Conservation (phyloP, 805 yeast genomes). For the Wickerhamomyces kurtzmanii region DNA sequence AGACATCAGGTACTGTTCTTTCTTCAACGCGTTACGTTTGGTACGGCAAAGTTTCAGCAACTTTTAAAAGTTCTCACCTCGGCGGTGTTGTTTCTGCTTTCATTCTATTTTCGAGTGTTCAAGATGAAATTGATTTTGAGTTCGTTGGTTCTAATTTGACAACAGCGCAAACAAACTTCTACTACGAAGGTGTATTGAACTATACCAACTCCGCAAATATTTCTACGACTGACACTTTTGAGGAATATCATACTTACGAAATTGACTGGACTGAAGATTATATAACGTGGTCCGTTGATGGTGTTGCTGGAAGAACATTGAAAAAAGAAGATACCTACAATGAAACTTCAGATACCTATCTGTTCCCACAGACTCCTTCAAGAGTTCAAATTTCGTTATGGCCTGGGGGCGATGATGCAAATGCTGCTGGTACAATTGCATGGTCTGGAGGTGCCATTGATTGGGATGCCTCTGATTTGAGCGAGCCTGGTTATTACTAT, state of each 20-base stretch:
- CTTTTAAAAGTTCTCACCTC: slow-evolving; percentile 62
- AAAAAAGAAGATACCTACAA: slow-evolving; percentile 51
- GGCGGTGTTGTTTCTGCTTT: slow-evolving; percentile 80
- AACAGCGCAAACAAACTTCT: slow-evolving; percentile 68
- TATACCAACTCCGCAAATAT: slow-evolving; percentile 46
- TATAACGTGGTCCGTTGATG: slow-evolving; percentile 68
- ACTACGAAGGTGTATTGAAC: slow-evolving; percentile 64
- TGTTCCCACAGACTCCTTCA: slow-evolving; percentile 68
- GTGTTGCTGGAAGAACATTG: slow-evolving; percentile 54
- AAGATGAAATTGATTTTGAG: slow-evolving; percentile 89
- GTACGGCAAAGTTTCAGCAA: slow-evolving; percentile 76
- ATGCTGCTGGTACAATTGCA: slow-evolving; percentile 53
- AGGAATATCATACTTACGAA: slow-evolving; percentile 63
- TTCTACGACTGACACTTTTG: slow-evolving; percentile 43
- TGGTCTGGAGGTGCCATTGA: slow-evolving; percentile 87
- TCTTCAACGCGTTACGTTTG: slow-evolving; percentile 74
- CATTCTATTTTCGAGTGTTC: slow-evolving; percentile 71
- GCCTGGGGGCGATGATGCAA: slow-evolving; percentile 61
- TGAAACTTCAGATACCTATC: slow-evolving; percentile 44
- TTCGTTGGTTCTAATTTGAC: slow-evolving; percentile 69
- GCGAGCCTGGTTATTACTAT: slow-evolving; percentile 73
- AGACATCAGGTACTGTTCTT: slow-evolving; percentile 67
- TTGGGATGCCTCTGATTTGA: slow-evolving; percentile 73
- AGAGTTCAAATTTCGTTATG: slow-evolving; percentile 65
- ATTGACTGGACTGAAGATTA: slow-evolving; percentile 76